Conservation (phyloP, 306 rosid species). For the Prunus armeniaca region DNA sequence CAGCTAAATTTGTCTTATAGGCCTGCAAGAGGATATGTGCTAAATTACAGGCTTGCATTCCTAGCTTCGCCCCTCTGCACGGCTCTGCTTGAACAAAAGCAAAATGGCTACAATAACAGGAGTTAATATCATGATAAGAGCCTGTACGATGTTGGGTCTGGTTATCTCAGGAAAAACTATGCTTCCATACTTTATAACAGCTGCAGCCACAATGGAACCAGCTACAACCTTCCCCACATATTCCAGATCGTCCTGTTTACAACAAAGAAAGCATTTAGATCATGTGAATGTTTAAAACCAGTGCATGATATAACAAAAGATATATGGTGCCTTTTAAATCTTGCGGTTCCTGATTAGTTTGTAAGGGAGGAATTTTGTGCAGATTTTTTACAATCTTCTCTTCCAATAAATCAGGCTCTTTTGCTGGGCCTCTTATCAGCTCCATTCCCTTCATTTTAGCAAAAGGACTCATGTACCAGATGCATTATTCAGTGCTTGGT, state of each 20-base stretch:
- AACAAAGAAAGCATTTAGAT: background rate
- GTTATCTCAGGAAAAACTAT: slow-evolving; percentile 63
- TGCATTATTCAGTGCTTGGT: background rate
- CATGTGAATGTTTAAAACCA: background rate
- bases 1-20: background rate
- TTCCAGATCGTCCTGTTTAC: slow-evolving; percentile 51
- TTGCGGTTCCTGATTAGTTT: background rate
- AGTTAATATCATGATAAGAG: slow-evolving; percentile 51
- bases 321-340: background rate
- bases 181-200: slow-evolving; percentile 70
- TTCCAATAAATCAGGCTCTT: background rate
- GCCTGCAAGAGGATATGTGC: background rate
- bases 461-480: too few relatives aligned
- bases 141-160: slow-evolving; percentile 60
- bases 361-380: background rate
- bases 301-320: background rate
- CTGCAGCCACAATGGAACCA: slow-evolving; percentile 60
- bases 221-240: slow-evolving; percentile 49
- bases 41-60: background rate
- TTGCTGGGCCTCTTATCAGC: background rate
- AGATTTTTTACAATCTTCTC: background rate
- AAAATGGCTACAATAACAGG: slow-evolving; percentile 55
- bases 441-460: too few relatives aligned
- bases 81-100: slow-evolving; percentile 60
- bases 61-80: slow-evolving; percentile 17